Evolutionary conservation across 805 yeast genomes (phyloP).

Genomic region (Candida morakotiae): DNA sequence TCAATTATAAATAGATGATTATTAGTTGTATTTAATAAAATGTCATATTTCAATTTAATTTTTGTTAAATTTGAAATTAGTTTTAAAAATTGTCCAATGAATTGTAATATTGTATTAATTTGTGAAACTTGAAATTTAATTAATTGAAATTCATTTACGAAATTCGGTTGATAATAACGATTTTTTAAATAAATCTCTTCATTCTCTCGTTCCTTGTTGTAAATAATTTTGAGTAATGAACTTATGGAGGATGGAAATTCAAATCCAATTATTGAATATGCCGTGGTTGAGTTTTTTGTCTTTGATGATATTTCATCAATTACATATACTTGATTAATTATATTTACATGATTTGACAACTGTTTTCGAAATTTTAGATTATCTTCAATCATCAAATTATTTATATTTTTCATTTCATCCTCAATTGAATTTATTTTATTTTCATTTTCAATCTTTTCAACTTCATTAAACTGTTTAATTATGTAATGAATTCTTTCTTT

Average conservation of each 20-base stretch:
- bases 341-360: constrained; percentile 12
- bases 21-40: constrained; percentile 19
- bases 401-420: constrained; percentile 25
- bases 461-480: constrained; percentile 8
- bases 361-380: neutral
- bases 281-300: too few relatives aligned
- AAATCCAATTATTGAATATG: constrained; percentile 26
- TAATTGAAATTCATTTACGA: constrained; percentile 5
- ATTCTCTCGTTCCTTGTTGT: too few relatives aligned
- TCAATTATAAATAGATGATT: constrained; percentile 22
- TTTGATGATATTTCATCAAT: constrained; percentile 21
- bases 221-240: constrained; percentile 18
- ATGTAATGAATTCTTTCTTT: neutral
- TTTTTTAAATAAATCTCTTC: too few relatives aligned
- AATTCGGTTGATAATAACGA: constrained; percentile 8
- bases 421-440: constrained; percentile 22
- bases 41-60: constrained; percentile 23
- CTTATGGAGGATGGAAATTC: constrained; percentile 31
- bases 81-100: constrained; percentile 25
- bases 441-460: constrained; percentile 12
- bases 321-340: constrained; percentile 20
- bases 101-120: constrained; percentile 29
- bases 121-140: constrained; percentile 16
- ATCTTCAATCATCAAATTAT: constrained; percentile 15
- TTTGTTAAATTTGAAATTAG: constrained; percentile 22